Percentiles rank a stretch among this genome's conserved stretches.
Conservation (phyloP, 805 yeast species). For the Zygoascus flipseniorum region DNA sequence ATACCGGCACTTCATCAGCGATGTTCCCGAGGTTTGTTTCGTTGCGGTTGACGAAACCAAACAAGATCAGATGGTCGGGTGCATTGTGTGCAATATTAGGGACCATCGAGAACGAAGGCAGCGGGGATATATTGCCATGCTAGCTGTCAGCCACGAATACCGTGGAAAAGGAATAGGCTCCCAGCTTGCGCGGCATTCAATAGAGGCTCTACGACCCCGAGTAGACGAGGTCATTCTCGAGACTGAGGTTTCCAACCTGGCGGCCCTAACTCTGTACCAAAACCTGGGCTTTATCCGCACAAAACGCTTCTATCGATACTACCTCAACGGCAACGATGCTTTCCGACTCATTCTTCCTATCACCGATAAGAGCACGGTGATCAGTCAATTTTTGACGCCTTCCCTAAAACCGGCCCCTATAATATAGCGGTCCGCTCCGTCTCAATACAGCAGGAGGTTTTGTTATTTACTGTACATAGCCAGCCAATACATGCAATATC, state of each 20-base stretch:
- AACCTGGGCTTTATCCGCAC: slow-evolving; percentile 66
- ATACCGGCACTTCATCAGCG: slow-evolving; percentile 78
- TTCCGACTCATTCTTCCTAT: slow-evolving; percentile 78
- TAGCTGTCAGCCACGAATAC: slow-evolving; percentile 65
- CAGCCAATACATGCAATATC: neutral
- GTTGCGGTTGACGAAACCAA: slow-evolving; percentile 36
- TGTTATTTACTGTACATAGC: neutral
- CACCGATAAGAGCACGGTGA: slow-evolving; percentile 43
- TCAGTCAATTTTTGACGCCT: slow-evolving; percentile 20
- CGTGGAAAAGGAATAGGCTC: slow-evolving; percentile 82
- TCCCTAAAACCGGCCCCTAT: neutral
- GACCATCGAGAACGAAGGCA: slow-evolving; percentile 61
- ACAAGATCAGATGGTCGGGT: slow-evolving; percentile 49
- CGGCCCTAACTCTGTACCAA: slow-evolving; percentile 64
- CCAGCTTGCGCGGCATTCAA: slow-evolving; percentile 50
- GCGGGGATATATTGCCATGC: slow-evolving; percentile 95
- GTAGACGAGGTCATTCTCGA: slow-evolving; percentile 92
- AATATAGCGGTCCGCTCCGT: neutral
- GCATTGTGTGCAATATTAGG: slow-evolving; percentile 74
- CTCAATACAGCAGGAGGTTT: neutral
- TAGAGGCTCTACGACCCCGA: slow-evolving; percentile 50
- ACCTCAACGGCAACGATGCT: slow-evolving; percentile 89
- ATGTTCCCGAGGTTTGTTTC: slow-evolving; percentile 82
- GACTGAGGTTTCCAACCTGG: slow-evolving; percentile 74
- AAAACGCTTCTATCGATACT: slow-evolving; percentile 76